Evolutionary conservation across 495 filamentous ascomycete genomes (phyloP).

Genomic region (Durotheca rogersii): DNA sequence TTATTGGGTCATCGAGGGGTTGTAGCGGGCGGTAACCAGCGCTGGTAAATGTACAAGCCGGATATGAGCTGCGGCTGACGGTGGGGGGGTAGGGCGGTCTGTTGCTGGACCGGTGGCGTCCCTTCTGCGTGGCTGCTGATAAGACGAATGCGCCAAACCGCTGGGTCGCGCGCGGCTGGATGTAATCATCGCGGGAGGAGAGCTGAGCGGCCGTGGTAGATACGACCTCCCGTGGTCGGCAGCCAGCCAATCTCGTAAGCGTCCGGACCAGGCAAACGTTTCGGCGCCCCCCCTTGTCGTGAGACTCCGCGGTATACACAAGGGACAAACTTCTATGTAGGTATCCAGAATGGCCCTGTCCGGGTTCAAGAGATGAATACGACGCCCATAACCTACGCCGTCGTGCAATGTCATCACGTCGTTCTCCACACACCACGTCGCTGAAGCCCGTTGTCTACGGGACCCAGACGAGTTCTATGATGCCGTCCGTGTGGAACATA

Average conservation of each 20-base stretch:
- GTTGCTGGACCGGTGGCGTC: background rate
- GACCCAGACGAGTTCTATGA: slow-evolving; percentile 56
- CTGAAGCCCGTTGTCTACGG: slow-evolving; percentile 29
- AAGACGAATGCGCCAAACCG: too few species aligned
- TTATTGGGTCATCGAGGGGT: slow-evolving; percentile 26
- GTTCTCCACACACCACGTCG: slow-evolving; percentile 11
- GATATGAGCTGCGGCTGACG: slow-evolving; percentile 1
- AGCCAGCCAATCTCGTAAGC: too few species aligned
- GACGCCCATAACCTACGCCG: slow-evolving; percentile 26
- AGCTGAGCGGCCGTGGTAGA: too few species aligned
- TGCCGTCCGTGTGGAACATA: slow-evolving; percentile 50
- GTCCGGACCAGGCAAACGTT: too few species aligned
- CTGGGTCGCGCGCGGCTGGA: too few species aligned
- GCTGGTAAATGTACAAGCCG: slow-evolving; percentile 20
- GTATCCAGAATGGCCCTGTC: slow-evolving; percentile 15
- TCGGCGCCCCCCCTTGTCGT: too few species aligned
- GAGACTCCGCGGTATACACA: too few species aligned
- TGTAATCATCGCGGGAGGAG: background rate
- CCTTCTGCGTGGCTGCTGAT: background rate
- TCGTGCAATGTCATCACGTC: slow-evolving; percentile 36
- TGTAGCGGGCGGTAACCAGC: slow-evolving; percentile 25
- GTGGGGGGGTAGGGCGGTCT: background rate
- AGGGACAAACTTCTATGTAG: slow-evolving; percentile 1
- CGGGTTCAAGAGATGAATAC: slow-evolving; percentile 28
- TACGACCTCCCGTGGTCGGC: too few species aligned